Conservation (phyloP, 495 filamentous ascomycete genomes). For the Penicillium manginii region DNA sequence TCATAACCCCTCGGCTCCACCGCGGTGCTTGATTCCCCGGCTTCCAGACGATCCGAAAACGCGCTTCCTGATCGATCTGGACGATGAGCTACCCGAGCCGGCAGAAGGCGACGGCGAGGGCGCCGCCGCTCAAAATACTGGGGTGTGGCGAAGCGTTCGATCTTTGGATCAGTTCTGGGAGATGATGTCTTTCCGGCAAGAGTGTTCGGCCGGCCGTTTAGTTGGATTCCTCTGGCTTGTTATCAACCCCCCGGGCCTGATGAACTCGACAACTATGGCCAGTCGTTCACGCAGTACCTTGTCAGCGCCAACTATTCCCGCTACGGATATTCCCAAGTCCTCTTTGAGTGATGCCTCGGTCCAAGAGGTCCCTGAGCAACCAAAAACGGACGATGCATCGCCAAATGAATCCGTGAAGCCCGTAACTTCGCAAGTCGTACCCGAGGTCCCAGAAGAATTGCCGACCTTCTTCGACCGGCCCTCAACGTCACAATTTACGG, state of each 20-base stretch:
- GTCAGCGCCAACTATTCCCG: conserved; percentile 12
- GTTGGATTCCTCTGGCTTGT: conserved; percentile 96
- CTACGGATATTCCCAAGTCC: conserved; percentile 3
- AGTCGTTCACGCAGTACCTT: conserved; percentile 25
- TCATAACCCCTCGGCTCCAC: conserved; percentile 62
- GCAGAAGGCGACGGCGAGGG: conserved; percentile 22
- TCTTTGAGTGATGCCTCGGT: conserved; percentile 6
- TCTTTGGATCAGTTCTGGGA: conserved; percentile 96
- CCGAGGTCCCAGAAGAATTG: conserved; percentile 37
- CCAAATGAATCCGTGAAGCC: neutral
- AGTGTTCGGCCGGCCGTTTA: conserved; percentile 87
- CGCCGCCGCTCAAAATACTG: conserved; percentile 44
- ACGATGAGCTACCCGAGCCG: conserved; percentile 68
- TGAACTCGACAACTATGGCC: conserved; percentile 45
- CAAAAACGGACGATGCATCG: neutral
- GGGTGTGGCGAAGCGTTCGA: conserved; percentile 79
- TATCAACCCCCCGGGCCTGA: conserved; percentile 58
- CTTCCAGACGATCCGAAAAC: conserved; percentile 98
- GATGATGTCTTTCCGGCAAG: conserved; percentile 95
- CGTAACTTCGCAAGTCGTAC: neutral
- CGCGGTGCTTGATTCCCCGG: conserved; percentile 82
- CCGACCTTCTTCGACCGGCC: conserved; percentile 36
- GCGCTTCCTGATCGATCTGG: conserved; percentile 84
- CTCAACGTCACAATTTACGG: conserved; percentile 24
- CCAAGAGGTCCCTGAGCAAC: neutral